phyloP scores from a whole-genome alignment of 345 rosid genomes.

The Conringia planisiliqua region DNA sequence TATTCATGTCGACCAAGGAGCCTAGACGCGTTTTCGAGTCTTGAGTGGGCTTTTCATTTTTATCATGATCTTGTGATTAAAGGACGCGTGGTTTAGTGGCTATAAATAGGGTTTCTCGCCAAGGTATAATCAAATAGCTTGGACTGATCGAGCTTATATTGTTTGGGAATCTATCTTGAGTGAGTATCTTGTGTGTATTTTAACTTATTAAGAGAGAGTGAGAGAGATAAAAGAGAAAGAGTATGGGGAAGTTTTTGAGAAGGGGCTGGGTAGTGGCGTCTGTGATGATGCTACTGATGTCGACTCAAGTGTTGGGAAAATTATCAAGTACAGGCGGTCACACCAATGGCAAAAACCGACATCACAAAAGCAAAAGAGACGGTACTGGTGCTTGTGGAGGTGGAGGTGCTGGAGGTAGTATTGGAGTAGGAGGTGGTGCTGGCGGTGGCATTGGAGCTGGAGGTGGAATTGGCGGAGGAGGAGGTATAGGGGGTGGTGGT shows the following conservation, averaged over 20 bases:
- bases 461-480: neutral
- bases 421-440: conserved; percentile 12
- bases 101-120: conserved; percentile 15
- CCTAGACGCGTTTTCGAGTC: conserved; percentile 20
- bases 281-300: conserved; percentile 5
- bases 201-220: neutral
- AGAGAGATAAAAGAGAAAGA: neutral
- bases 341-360: neutral
- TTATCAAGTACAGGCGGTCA: neutral
- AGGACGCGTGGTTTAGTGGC: conserved; percentile 9
- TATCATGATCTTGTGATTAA: neutral
- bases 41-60: conserved; percentile 18
- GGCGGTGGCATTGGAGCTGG: neutral
- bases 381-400: neutral
- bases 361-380: neutral
- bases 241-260: conserved; percentile 24
- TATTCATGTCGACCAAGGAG: conserved; percentile 31
- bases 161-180: conserved; percentile 6
- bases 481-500: conserved; percentile 7
- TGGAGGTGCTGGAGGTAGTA: neutral
- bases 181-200: conserved; percentile 1
- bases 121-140: conserved; percentile 3
- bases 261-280: conserved; percentile 25
- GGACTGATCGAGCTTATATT: conserved; percentile 6
- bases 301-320: conserved; percentile 17